Evolutionary conservation across 31 red algal species (phyloP).

Genomic region (Asparagopsis taxiformis): DNA sequence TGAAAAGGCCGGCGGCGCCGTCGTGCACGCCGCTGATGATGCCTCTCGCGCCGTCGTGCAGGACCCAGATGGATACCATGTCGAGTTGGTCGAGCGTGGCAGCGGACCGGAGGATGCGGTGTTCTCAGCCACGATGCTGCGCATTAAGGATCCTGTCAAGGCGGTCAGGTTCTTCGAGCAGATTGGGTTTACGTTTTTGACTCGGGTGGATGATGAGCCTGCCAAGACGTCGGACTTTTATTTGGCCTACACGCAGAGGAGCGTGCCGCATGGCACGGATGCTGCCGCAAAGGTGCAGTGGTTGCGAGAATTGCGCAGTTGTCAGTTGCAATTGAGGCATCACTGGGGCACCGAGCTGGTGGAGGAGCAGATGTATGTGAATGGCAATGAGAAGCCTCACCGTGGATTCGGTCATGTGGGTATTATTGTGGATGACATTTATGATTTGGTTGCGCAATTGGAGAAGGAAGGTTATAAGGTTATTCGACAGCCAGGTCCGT

Average conservation of each 20-base stretch:
- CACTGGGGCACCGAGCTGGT: slow-evolving; percentile 81
- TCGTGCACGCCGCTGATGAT: slow-evolving; percentile 11
- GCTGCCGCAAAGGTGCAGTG: slow-evolving; percentile 41
- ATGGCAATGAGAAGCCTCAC: slow-evolving; percentile 75
- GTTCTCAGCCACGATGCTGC: slow-evolving; percentile 73
- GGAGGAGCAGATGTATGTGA: slow-evolving; percentile 32
- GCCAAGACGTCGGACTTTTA: slow-evolving; percentile 52
- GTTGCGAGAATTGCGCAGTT: slow-evolving; percentile 28
- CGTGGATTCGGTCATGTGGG: slow-evolving; percentile 83
- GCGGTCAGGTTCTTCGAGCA: slow-evolving; percentile 69
- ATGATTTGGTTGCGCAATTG: slow-evolving; percentile 31
- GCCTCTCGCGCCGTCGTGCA: slow-evolving; percentile 47
- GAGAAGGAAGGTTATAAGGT: slow-evolving; percentile 48
- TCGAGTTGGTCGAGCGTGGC: slow-evolving; percentile 31
- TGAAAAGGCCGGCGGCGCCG: slow-evolving; percentile 30
- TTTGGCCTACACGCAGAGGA: slow-evolving; percentile 40
- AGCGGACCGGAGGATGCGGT: slow-evolving; percentile 37
- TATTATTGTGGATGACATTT: slow-evolving; percentile 79
- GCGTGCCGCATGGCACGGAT: not conserved
- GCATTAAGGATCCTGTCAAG: slow-evolving; percentile 69
- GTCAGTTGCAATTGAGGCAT: slow-evolving; percentile 72
- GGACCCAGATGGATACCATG: slow-evolving; percentile 80
- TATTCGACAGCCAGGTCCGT: slow-evolving; percentile 58
- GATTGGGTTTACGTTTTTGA: slow-evolving; percentile 63
- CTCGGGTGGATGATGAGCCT: slow-evolving; percentile 47